Base-by-base conservation (phyloP, 2,329 filamentous ascomycete species). In the Aspergillus arachidicola region DNA sequence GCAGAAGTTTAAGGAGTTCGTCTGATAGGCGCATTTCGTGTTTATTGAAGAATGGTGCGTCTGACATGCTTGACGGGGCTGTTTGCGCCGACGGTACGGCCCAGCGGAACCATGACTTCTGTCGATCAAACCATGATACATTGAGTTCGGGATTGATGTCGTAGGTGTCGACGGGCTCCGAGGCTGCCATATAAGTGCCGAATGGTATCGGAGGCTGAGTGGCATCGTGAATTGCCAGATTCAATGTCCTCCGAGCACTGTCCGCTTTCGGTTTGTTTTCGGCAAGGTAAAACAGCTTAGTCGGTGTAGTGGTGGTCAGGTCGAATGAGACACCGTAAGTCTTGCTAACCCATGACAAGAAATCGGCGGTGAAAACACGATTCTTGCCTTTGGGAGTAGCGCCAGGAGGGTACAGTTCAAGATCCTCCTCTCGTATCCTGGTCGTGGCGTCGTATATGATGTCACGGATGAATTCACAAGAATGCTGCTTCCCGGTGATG, bases 101-200 rank as follows among this genome's bases (percentile, higher is more conserved):
- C 79, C 78, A 80, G 61, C 79, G 72, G 64, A 78, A 73, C 78
- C 78, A 80, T 36, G 68, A 50, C 28, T 72, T 73, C 55, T 72
- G 66, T 28, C 72, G 69, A 56, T 79, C 71, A 51, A 74, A 66
- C 70, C 74, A 78, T 11, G 74, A 69, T 11, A 70, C 64, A 59
- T 65, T 70, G 30, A 63, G 55, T 9, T 70, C 70, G 14, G 70
- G 67, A 16, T 64, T 62, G 34, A 75, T 67, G 53, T 65, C 60
- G 43, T 76, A 73, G 11, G 72, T 54, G 21, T 65, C 69, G 21
- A 74, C 71, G 4, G 64, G 57, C 51, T 75, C 68, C 0, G 72
- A 71, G 4, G 75, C 66, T 30, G 74, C 66, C 36, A 77, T 62
- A 62, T 79, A 78, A 6, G 78, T 77, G 53, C 74, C 72, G 48